Evolutionary conservation across 371 early-diverging fungal genomes (phyloP), one percentile per base, ranked within the genome.

Genomic region (Mucor irregularis): DNA sequence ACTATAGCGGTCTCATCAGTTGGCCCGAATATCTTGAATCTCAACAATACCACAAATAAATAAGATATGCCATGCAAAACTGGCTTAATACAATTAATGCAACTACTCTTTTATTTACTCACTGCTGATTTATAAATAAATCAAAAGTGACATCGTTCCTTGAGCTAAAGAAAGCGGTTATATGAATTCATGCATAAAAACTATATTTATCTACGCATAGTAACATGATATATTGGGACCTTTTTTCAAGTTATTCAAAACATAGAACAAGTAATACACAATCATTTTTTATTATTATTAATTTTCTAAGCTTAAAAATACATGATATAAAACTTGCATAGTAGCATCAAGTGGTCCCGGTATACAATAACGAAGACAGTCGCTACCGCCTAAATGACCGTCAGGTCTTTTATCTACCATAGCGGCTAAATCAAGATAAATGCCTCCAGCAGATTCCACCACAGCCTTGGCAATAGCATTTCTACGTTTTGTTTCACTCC

Each of bases 21-120:
- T 87, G 86, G 86, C 85, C 84, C 30, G 90, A 90, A 63, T 90
- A 89, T 57, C 61, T 88, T 56, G 81, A 80, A 56, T 79, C 81
- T 35, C 86, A 87, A 66, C 53, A 74, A 26, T 87, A 86, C 54
- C 89, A 87, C 47, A 77, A 68, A 44, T 39, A 50, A 44, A 58
- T 11, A 45, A 45, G 1, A 26, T 25, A 13, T 24, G 26, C 26
- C 10, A 7, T 43, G 24, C 43, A 24, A 38, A 6, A 14, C n/a
- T 35, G 35, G 48, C 13, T 4, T 25, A n/a, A 25, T 43, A 43
- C 19, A 40, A 22, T 22, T 4, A 43, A 43, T 25, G n/a, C n/a
- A n/a, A n/a, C n/a, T n/a, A n/a, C n/a, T n/a, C n/a, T n/a, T n/a
- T n/a, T n/a, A n/a, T n/a, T n/a, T n/a, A n/a, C n/a, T n/a, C n/a